These are phyloP conservation scores for Paramecium biaurelia DNA, from an alignment of 73 alveolate genomes.

Conservation along the genomic window DNA sequence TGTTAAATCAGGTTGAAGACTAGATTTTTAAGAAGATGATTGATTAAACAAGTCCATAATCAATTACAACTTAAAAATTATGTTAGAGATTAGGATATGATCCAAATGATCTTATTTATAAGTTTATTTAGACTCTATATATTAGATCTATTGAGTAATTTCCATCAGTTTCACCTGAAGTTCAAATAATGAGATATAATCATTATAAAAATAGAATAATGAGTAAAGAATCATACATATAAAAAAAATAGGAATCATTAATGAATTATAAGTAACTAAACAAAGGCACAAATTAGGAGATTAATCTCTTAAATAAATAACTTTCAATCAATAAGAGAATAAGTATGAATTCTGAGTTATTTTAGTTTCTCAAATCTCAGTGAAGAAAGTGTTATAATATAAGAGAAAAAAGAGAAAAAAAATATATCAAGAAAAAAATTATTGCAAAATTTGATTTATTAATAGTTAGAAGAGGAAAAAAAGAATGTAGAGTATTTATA, in stretches of 20 bases:
- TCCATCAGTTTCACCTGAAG: neutral
- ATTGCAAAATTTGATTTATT: neutral
- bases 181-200: neutral
- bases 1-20: neutral
- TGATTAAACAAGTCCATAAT: neutral
- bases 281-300: neutral
- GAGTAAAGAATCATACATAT: neutral
- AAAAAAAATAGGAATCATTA: neutral
- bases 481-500: neutral
- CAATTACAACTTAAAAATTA: neutral
- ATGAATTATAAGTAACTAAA: neutral
- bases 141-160: neutral
- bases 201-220: neutral
- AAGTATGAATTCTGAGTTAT: neutral
- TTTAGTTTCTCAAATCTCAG: neutral
- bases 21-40: neutral
- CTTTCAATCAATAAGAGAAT: neutral
- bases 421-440: neutral
- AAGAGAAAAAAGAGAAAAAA: neutral
- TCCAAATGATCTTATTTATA: neutral
- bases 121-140: neutral
- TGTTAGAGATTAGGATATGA: conserved; percentile 10
- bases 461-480: neutral
- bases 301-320: neutral
- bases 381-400: neutral